Evolutionary conservation across 192 early-diverging fungal species (phyloP).

Genomic region (Geosiphon pyriformis): DNA sequence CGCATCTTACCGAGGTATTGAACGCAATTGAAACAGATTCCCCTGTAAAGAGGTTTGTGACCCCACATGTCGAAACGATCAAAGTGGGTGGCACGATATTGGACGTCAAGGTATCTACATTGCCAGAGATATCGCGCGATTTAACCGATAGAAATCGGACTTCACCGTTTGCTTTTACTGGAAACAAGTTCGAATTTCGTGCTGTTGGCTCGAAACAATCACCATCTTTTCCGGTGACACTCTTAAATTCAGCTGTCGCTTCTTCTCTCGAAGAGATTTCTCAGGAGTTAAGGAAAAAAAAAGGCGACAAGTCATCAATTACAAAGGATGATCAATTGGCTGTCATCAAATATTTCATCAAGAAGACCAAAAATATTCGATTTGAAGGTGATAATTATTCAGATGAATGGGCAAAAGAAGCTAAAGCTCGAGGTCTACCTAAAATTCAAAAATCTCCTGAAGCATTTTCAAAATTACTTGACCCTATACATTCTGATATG

Average conservation of each 20-base stretch:
- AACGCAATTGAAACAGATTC: conserved; percentile 86
- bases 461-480: conserved; percentile 81
- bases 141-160: conserved; percentile 99
- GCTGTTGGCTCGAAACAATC: conserved; percentile 98
- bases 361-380: conserved; percentile 73
- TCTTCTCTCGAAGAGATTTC: conserved; percentile 71
- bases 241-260: conserved; percentile 91
- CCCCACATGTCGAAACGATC: conserved; percentile 88
- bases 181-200: conserved; percentile 99
- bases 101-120: conserved; percentile 89
- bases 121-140: conserved; percentile 91
- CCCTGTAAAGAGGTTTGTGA: conserved; percentile 78
- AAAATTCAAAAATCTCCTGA: conserved; percentile 90
- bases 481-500: conserved; percentile 65
- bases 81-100: conserved; percentile 92
- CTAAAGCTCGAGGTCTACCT: conserved; percentile 89
- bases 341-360: conserved; percentile 85
- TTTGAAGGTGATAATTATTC: conserved; percentile 99
- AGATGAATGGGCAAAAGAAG: conserved; percentile 88
- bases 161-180: conserved; percentile 98
- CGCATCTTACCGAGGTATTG: conserved; percentile 94
- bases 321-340: conserved; percentile 82
- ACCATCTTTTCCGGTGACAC: conserved; percentile 90
- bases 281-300: conserved; percentile 70
- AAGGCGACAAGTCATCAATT: conserved; percentile 73